phyloP scores from a whole-genome alignment of 192 early-diverging fungal species.

The Mortierella claussenii region DNA sequence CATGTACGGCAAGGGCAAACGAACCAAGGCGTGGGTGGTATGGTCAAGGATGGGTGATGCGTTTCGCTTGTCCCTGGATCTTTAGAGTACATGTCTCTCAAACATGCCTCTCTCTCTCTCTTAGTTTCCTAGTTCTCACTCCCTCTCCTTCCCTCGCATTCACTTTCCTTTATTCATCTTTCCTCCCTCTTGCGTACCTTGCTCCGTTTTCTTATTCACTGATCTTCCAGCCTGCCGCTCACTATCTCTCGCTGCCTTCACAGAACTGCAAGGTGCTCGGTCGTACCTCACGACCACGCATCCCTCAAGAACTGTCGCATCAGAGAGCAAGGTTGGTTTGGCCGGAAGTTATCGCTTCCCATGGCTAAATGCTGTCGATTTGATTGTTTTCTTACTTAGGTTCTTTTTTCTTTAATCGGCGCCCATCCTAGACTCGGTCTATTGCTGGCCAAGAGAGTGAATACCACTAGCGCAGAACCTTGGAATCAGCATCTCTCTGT shows the following conservation, averaged over 20 bases:
- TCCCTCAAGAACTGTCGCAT: too few relatives aligned
- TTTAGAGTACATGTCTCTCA: conserved; percentile 1
- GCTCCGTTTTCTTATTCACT: neutral
- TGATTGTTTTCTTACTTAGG: neutral
- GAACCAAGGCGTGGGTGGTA: too few relatives aligned
- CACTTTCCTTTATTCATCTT: neutral
- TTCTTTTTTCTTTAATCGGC: neutral
- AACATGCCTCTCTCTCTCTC: neutral
- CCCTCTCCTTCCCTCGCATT: neutral
- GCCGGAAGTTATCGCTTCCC: too few relatives aligned
- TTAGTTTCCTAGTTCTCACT: neutral
- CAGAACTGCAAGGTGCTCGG: neutral
- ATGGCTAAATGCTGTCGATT: too few relatives aligned
- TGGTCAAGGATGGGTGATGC: conserved; percentile 5
- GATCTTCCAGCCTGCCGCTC: neutral
- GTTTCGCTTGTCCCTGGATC: conserved; percentile 12
- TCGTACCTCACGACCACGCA: too few relatives aligned
- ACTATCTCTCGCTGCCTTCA: neutral
- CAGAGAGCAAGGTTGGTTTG: too few relatives aligned
- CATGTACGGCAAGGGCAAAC: neutral
- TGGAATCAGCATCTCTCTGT: too few relatives aligned
- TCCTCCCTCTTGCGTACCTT: neutral
- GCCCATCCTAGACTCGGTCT: neutral
- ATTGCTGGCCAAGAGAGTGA: neutral
- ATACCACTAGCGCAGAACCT: too few relatives aligned